A percentile compares a stretch with the other conserved stretches of the same genome.
phyloP scores from a whole-genome alignment of 495 filamentous ascomycete genomes.

The Parmelia sp. region DNA sequence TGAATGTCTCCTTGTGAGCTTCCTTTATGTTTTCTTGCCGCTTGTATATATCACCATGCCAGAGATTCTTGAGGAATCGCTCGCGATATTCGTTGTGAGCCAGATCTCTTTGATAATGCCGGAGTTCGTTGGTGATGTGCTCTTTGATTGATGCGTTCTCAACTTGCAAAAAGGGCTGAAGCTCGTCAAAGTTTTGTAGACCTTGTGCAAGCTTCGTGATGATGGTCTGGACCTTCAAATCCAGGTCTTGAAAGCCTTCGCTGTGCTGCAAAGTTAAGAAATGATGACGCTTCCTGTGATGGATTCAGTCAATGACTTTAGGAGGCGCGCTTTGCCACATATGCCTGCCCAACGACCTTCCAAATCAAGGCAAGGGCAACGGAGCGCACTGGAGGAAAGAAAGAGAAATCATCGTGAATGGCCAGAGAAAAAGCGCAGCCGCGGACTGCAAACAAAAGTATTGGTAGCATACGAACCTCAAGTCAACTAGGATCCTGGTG shows the following conservation, averaged over 20 bases:
- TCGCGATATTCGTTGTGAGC: not conserved
- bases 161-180: not conserved
- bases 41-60: constrained; percentile 8
- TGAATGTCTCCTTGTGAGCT: constrained; percentile 17
- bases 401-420: no score
- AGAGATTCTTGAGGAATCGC: not conserved
- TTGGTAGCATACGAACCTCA: not conserved
- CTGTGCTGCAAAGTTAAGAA: not conserved
- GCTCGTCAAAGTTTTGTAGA: not conserved
- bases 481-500: constrained; percentile 5
- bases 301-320: not conserved
- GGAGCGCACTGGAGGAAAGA: no score
- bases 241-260: not conserved
- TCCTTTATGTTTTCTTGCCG: constrained; percentile 3
- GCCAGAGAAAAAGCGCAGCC: no score
- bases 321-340: no score
- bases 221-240: not conserved
- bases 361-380: not conserved
- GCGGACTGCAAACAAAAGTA: no score
- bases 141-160: not conserved
- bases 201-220: not conserved
- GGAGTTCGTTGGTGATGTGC: not conserved
- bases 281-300: not conserved
- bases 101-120: not conserved
- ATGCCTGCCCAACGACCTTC: no score